Evolutionary conservation across 2,329 filamentous ascomycete species (phyloP).

Genomic region (Cladorrhinum sp.): DNA sequence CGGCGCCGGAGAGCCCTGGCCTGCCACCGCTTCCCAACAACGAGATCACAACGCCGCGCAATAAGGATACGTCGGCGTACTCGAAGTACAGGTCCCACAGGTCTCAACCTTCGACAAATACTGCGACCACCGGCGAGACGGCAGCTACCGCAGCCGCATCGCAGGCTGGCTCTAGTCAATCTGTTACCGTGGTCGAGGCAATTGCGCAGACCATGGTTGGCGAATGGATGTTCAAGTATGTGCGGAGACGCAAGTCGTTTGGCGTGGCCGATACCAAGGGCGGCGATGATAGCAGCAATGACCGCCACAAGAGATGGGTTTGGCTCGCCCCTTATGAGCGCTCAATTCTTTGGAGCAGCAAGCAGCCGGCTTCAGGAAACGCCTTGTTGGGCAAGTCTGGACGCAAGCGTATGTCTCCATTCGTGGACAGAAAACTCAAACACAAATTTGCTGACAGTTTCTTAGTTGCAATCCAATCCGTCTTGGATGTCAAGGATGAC

Average conservation of each 20-base stretch:
- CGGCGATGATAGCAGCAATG: conserved; percentile 68
- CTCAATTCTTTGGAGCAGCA: conserved; percentile 96
- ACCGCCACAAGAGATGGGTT: conserved; percentile 94
- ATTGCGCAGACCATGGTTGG: conserved; percentile 99
- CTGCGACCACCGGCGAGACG: conserved; percentile 46
- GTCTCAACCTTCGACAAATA: conserved; percentile 60
- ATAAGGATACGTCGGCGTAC: conserved; percentile 37
- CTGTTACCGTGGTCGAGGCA: conserved; percentile 84
- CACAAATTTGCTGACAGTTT: conserved; percentile 28
- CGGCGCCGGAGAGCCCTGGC: conserved; percentile 61
- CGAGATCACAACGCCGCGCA: conserved; percentile 62
- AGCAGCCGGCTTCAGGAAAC: conserved; percentile 84
- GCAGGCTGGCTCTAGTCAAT: conserved; percentile 58
- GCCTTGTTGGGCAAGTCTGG: conserved; percentile 92
- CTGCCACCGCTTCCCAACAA: conserved; percentile 73
- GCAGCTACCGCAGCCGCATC: conserved; percentile 48
- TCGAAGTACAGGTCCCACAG: conserved; percentile 47
- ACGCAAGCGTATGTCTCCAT: conserved; percentile 73
- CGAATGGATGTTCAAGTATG: conserved; percentile 94
- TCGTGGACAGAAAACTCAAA: background rate
- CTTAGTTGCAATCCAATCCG: conserved; percentile 88
- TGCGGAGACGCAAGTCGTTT: conserved; percentile 85
- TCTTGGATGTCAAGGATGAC: conserved; percentile 94
- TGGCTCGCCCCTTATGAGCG: conserved; percentile 97
- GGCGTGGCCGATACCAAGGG: conserved; percentile 67